Evolutionary conservation across 202 grass and related monocot species (phyloP), one percentile per base, ranked within the genome.

Genomic region (Setaria viridis): DNA sequence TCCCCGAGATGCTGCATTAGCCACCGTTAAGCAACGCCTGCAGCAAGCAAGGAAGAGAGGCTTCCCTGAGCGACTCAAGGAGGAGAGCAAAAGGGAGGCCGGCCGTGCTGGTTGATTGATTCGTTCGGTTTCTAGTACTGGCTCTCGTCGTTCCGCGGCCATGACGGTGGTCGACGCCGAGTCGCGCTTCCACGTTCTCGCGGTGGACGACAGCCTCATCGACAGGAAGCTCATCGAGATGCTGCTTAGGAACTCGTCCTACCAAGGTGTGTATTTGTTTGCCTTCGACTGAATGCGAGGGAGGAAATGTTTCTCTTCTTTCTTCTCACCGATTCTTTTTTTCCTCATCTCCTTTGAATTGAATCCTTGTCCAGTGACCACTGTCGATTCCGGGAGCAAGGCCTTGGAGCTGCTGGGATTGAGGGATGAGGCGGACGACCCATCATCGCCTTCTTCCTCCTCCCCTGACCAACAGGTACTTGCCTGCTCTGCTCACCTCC

Each of bases 201-300:
- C 97, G 8, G 97, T 99, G 10, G 97, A 99, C 76, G 97, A 99
- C 76, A 99, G 92, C 87, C 19, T 99, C 29, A 88, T 99, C 85
- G 97, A 99, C 87, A 90, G 97, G 79, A 99, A 99, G 87, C 94
- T 99, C 79, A 99, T 99, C 70, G 97, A 99, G 90, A 91, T 90
- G 88, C 90, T 96, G 46, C 97, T 99, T 78, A 97, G 90, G 80
- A 85, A 67, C 59, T 99, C 97, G 16, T 99, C 97, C 46, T 99
- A 91, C 85, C 92, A 99, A 93, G 97, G 97, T 46, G 34, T 35
- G 34, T 35, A 35, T 35, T 35, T 35, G 34, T 35, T 35, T 35
- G 1, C 34, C 56, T 57, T 57, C 54, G 0, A 3, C 20, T 12
- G 58, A 62, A 62, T 30, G 58, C 21, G 9, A 11, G 9, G 41